phyloP scores from a whole-genome alignment of 768 basidiomycete genomes.

The Asterophora lycoperdoides region DNA sequence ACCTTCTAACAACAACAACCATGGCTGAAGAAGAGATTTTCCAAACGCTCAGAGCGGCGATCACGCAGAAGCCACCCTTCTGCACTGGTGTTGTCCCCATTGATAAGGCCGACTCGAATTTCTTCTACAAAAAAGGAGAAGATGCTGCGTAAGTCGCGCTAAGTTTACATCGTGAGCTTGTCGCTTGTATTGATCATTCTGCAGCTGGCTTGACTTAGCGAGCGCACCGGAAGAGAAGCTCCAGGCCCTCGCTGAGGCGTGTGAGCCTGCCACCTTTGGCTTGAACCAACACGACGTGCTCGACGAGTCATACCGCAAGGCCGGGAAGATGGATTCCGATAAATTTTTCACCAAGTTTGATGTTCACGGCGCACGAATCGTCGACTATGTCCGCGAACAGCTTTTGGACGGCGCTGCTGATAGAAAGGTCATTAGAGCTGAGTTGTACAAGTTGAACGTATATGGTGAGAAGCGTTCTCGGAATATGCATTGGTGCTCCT shows the following conservation, averaged over 20 bases:
- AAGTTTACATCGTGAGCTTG: too few species aligned
- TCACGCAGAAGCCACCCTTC: too few species aligned
- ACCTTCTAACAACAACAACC: too few species aligned
- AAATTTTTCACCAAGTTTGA: conserved; percentile 34
- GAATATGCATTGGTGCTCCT: too few species aligned
- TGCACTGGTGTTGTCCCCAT: too few species aligned
- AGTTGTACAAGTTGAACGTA: conserved; percentile 35
- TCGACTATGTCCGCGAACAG: conserved; percentile 2
- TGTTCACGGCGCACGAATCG: conserved; percentile 1
- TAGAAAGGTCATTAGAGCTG: conserved; percentile 17
- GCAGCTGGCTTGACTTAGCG: conserved; percentile 11
- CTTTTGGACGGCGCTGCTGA: conserved; percentile 18
- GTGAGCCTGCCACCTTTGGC: conserved; percentile 41
- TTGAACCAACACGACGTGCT: conserved; percentile 30
- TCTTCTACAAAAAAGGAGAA: too few species aligned
- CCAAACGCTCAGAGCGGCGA: too few species aligned
- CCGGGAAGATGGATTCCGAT: conserved; percentile 36
- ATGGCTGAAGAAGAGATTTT: too few species aligned
- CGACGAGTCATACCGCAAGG: conserved; percentile 44
- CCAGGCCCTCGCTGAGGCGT: conserved; percentile 28
- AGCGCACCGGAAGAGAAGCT: conserved; percentile 9
- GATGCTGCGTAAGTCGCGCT: too few species aligned
- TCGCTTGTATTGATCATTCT: too few species aligned
- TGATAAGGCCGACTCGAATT: too few species aligned
- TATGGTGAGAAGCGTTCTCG: conserved; percentile 27